Evolutionary conservation across 805 yeast species (phyloP).

Genomic region (Diddensiella santjacobensis): DNA sequence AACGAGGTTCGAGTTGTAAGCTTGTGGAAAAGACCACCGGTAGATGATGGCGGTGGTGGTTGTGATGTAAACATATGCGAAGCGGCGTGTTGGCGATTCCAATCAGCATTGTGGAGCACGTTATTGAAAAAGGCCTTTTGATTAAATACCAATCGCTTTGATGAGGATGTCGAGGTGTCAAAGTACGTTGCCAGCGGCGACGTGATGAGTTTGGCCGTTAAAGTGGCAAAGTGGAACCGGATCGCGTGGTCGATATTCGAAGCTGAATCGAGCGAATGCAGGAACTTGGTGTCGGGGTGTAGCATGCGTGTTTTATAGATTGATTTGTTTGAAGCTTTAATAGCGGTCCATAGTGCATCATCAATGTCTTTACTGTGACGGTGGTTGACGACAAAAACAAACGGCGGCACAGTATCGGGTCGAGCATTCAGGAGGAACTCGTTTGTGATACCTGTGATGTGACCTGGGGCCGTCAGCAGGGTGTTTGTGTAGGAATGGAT

Average conservation of each 20-base stretch:
- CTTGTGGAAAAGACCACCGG: not conserved
- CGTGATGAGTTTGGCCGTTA: slow-evolving; percentile 19
- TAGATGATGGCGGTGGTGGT: not conserved
- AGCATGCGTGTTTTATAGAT: slow-evolving; percentile 8
- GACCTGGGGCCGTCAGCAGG: slow-evolving; percentile 6
- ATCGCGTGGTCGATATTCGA: slow-evolving; percentile 13
- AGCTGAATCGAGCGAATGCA: slow-evolving; percentile 1
- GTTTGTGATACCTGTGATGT: slow-evolving; percentile 24
- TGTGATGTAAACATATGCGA: not conserved
- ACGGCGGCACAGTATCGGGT: not conserved
- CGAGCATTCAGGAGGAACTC: slow-evolving; percentile 21
- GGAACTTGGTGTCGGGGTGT: slow-evolving; percentile 15
- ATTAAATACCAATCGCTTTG: slow-evolving; percentile 9
- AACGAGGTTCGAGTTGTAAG: not conserved
- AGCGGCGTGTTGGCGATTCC: not conserved
- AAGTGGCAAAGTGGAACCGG: slow-evolving; percentile 22
- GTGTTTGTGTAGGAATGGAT: slow-evolving; percentile 21
- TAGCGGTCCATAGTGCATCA: slow-evolving; percentile 2
- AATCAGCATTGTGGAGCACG: not conserved
- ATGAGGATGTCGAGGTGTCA: not conserved
- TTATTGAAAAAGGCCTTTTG: slow-evolving; percentile 12
- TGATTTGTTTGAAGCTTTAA: slow-evolving; percentile 10
- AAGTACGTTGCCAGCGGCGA: slow-evolving; percentile 20
- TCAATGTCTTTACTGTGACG: slow-evolving; percentile 3
- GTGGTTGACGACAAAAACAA: slow-evolving; percentile 1